Evolutionary conservation across 176 grass and related monocot genomes (phyloP).

Genomic region (Otatea glauca): DNA sequence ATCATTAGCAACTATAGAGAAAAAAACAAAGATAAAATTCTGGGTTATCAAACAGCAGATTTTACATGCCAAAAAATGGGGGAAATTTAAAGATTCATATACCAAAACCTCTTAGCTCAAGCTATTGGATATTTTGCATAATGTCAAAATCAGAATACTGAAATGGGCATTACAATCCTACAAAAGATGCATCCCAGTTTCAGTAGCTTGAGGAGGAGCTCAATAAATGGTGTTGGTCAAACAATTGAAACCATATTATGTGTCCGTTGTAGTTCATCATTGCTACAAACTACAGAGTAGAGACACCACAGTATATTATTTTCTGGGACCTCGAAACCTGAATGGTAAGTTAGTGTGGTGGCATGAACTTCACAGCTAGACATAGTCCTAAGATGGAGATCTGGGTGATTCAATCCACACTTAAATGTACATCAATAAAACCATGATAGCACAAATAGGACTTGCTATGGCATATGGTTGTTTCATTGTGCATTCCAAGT

Average conservation of each 20-base stretch:
- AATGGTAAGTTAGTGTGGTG: neutral
- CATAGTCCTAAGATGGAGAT: neutral
- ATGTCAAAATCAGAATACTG: neutral
- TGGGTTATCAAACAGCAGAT: neutral
- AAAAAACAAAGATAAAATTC: neutral
- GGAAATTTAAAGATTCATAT: neutral
- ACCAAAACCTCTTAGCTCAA: conserved; percentile 21
- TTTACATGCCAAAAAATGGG: neutral
- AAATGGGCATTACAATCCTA: neutral
- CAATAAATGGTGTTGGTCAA: neutral
- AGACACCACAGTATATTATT: neutral
- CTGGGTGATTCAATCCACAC: neutral
- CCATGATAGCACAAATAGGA: neutral
- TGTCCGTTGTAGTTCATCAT: neutral
- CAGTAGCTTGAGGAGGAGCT: neutral
- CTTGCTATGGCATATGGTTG: neutral
- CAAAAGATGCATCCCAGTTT: conserved; percentile 30
- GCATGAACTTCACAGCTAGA: conserved; percentile 24
- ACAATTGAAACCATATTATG: neutral
- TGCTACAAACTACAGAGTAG: conserved; percentile 5
- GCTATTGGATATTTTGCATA: neutral
- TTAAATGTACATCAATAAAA: neutral
- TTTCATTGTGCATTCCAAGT: neutral
- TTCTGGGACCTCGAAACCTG: neutral
- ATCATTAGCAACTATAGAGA: conserved; percentile 72